Base-by-base conservation (phyloP, 192 early-diverging fungal genomes). In the Coemansia sp. region DNA sequence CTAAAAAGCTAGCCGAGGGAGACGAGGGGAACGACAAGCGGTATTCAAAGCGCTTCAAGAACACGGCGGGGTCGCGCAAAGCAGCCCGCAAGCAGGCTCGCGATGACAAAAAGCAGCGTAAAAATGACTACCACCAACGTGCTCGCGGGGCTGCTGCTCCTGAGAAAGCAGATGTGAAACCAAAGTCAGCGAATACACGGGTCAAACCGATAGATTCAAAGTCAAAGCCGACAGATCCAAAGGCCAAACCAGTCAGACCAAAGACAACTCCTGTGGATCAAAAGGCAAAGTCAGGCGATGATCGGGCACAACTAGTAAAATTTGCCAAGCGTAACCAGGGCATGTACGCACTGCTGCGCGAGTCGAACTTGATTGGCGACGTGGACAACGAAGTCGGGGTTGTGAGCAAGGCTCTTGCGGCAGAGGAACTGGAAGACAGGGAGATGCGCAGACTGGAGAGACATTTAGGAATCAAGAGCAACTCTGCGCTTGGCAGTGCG, bases 311-410 rank as follows among this genome's bases (percentile, higher is more conserved):
- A 50, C 57, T 84, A 46, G 58, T 57, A 34, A 78, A 79, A 40
- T 83, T 85, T 74, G 84, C 84, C 4, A 65, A 85, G 66, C 66
- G 64, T 10, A 85, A 85, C 59, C 71, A 81, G 37, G 66, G 74
- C 37, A 68, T 85, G 68, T 85, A 83, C 62, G 57, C 59, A 52
- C 57, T 77, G 46, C 71, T 85, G 11, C 71, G 75, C n/a, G 69
- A 74, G 25, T 74, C 71, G 8, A 76, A 78, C 47, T 42, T 84
- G 56, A 62, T 81, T 6, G 73, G 57, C n/a, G 64, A 75, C 15
- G 78, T 74, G 4, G 68, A 69, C 44, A 61, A 64, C 22, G 66
- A 75, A 53, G 69, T 69, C 7, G 74, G 78, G 1, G 49, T 74
- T 57, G 14, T 14, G 19, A 62, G 34, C 57, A 44, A n/a, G 48